Percentiles rank a stretch among this genome's conserved stretches.
These are phyloP conservation scores for Lachnellula occidentalis DNA, from an alignment of 2,329 filamentous ascomycete genomes.

Conservation along the genomic window DNA sequence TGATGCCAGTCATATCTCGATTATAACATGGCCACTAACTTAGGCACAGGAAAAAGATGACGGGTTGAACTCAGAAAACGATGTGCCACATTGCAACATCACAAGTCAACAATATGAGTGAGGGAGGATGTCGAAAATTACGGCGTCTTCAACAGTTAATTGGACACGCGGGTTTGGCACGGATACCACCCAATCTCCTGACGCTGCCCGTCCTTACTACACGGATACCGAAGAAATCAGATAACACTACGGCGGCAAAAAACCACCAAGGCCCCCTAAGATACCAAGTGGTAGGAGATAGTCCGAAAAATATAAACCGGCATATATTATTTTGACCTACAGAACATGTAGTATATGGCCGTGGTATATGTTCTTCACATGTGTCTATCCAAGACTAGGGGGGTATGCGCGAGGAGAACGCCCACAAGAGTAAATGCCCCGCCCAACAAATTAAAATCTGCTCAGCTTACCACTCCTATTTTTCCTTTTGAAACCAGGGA, in stretches of 20 bases:
- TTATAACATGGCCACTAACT: neutral
- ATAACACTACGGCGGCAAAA: too few relatives aligned
- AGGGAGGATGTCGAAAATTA: too few relatives aligned
- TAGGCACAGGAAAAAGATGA: neutral
- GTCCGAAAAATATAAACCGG: too few relatives aligned
- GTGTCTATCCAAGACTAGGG: neutral
- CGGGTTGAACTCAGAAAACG: neutral
- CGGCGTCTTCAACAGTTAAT: too few relatives aligned
- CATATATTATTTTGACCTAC: neutral
- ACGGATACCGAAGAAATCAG: too few relatives aligned
- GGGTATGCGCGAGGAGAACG: neutral
- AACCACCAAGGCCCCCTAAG: too few relatives aligned
- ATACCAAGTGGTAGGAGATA: too few relatives aligned
- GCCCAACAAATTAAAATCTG: neutral
- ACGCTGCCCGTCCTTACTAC: too few relatives aligned
- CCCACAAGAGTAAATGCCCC: neutral
- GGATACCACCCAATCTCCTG: too few relatives aligned
- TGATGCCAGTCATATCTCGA: neutral
- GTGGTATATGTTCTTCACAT: neutral
- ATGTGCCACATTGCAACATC: too few relatives aligned
- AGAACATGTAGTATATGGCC: neutral
- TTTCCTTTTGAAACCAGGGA: conserved; percentile 48
- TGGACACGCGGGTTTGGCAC: too few relatives aligned
- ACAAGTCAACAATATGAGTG: neutral
- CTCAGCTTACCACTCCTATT: conserved; percentile 3